Conservation (phyloP, 306 rosid genomes). For the Fagus sylvatica region DNA sequence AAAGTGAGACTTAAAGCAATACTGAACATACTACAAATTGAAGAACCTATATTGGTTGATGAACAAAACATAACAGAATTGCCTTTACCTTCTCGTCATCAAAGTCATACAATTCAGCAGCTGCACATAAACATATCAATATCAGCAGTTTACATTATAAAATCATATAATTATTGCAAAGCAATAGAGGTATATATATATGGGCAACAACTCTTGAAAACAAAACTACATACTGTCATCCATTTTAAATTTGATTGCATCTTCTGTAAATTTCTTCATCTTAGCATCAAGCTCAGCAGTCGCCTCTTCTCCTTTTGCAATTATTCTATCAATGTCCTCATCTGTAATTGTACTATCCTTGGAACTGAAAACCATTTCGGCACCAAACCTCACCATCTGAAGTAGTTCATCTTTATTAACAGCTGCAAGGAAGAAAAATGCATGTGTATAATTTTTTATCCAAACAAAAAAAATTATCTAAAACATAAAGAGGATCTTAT, state of each 20-base stretch:
- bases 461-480: neutral
- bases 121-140: slow-evolving; percentile 47
- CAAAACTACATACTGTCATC: slow-evolving; percentile 74
- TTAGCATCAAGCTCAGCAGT: slow-evolving; percentile 98
- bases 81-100: slow-evolving; percentile 83
- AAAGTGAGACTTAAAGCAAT: slow-evolving; percentile 6
- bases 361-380: slow-evolving; percentile 99
- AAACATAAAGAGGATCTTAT: neutral
- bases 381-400: slow-evolving; percentile 98
- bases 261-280: slow-evolving; percentile 99
- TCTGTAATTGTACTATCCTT: slow-evolving; percentile 95
- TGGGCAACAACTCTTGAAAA: neutral
- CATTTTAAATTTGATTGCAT: slow-evolving; percentile 98
- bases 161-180: slow-evolving; percentile 2
- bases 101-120: slow-evolving; percentile 94
- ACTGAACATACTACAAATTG: neutral
- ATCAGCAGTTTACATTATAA: slow-evolving; percentile 25
- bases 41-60: neutral
- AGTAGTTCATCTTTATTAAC: slow-evolving; percentile 95
- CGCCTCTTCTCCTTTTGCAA: slow-evolving; percentile 97
- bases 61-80: slow-evolving; percentile 13
- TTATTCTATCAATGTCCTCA: slow-evolving; percentile 95
- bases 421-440: slow-evolving; percentile 52
- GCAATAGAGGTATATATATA: neutral
- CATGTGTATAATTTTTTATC: slow-evolving; percentile 6